Evolutionary conservation across 257 asterid species (phyloP).

Genomic region (Echium plantagineum): DNA sequence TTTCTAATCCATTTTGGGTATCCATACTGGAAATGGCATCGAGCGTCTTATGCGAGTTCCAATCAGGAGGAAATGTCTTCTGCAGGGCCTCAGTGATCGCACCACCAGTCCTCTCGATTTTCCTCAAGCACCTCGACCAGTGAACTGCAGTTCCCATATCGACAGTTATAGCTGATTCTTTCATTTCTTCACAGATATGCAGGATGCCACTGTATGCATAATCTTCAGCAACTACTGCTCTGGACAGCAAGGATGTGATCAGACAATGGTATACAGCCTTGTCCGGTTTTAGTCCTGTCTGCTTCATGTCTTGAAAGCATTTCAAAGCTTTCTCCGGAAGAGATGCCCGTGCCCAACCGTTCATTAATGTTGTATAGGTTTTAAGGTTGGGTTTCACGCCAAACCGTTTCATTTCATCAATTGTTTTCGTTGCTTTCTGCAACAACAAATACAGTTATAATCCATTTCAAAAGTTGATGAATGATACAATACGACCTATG

Average conservation of each 20-base stretch:
- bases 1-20: conserved; percentile 19
- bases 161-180: conserved; percentile 38
- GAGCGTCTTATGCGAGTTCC: conserved; percentile 69
- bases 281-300: conserved; percentile 62
- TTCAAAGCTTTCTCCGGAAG: conserved; percentile 90
- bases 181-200: conserved; percentile 64
- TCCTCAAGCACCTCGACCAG: conserved; percentile 78
- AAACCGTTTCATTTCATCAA: conserved; percentile 67
- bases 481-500: neutral
- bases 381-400: conserved; percentile 77
- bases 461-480: neutral
- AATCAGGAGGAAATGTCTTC: conserved; percentile 93
- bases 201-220: conserved; percentile 53
- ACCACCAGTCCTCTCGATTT: conserved; percentile 79
- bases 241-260: conserved; percentile 77
- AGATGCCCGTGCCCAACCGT: conserved; percentile 95
- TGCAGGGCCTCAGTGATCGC: conserved; percentile 80
- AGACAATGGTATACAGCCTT: conserved; percentile 92
- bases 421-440: conserved; percentile 69
- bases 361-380: conserved; percentile 84
- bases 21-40: conserved; percentile 27
- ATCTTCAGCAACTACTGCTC: conserved; percentile 82
- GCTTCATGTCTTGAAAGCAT: conserved; percentile 87
- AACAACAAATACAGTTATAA: neutral
- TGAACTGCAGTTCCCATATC: conserved; percentile 99